Evolutionary conservation across 129 eudicot species (phyloP).

Genomic region (Escallonia herrerae): DNA sequence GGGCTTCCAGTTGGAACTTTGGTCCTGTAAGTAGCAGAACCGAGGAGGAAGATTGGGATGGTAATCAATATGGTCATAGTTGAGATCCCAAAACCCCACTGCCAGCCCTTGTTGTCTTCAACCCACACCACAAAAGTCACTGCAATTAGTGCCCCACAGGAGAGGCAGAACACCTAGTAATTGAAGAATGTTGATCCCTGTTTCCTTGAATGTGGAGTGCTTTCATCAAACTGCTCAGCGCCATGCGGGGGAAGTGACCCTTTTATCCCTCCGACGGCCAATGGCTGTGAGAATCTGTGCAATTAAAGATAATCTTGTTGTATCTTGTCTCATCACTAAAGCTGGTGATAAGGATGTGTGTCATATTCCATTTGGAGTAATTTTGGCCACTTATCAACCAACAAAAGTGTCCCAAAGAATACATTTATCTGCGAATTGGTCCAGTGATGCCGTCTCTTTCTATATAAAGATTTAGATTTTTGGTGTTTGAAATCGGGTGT

Average conservation of each 20-base stretch:
- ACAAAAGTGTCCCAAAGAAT: too few species aligned
- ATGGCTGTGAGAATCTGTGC: not conserved
- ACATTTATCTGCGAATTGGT: too few species aligned
- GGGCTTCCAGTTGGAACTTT: slow-evolving; percentile 88
- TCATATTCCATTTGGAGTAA: too few species aligned
- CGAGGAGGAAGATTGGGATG: slow-evolving; percentile 73
- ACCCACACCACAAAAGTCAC: slow-evolving; percentile 88
- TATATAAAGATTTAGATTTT: too few species aligned
- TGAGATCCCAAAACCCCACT: slow-evolving; percentile 84
- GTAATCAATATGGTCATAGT: slow-evolving; percentile 54
- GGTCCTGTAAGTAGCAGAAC: slow-evolving; percentile 65
- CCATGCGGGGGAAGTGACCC: slow-evolving; percentile 95
- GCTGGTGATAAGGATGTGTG: too few species aligned
- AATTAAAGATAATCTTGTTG: not conserved
- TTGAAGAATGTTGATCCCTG: slow-evolving; percentile 79
- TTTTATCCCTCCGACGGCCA: slow-evolving; percentile 90
- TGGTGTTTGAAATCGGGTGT: too few species aligned
- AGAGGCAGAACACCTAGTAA: slow-evolving; percentile 73
- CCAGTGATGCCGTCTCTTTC: too few species aligned
- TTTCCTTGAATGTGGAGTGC: slow-evolving; percentile 54
- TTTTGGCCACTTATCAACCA: too few species aligned
- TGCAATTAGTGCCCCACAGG: slow-evolving; percentile 84
- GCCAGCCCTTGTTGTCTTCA: slow-evolving; percentile 86
- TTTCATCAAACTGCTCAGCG: slow-evolving; percentile 84
- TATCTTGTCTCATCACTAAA: not conserved